These are phyloP conservation scores for Phytomonas sp. DNA, from an alignment of 208 protist species.

Conservation along the genomic window DNA sequence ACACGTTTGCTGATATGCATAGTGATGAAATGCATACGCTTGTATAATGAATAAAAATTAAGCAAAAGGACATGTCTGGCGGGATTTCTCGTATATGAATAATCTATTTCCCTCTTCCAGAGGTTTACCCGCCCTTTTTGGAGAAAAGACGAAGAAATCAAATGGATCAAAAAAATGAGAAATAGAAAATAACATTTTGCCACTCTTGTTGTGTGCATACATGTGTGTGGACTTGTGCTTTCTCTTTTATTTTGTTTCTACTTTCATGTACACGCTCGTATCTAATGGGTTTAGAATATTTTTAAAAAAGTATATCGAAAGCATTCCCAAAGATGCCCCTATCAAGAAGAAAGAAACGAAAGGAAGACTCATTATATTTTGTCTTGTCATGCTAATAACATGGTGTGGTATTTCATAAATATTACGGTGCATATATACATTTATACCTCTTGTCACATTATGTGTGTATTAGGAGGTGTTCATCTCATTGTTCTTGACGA, in stretches of 20 bases:
- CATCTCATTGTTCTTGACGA: background rate
- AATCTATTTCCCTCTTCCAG: background rate
- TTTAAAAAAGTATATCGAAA: background rate
- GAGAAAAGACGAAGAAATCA: background rate
- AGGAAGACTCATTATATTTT: too few species aligned
- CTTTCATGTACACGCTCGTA: background rate
- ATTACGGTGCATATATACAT: background rate
- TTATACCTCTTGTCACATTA: background rate
- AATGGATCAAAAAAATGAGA: conserved; percentile 8
- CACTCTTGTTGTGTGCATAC: conserved; percentile 6
- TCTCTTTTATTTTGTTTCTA: background rate
- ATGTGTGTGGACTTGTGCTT: conserved; percentile 9
- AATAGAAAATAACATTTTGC: conserved; percentile 2
- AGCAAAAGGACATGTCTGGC: conserved; percentile 5
- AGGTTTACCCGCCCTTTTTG: background rate
- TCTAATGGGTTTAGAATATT: background rate
- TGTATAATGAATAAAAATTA: background rate
- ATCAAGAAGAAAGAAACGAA: background rate
- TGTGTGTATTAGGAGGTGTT: background rate
- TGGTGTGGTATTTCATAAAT: background rate
- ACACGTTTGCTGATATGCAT: background rate
- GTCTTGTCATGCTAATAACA: too few species aligned
- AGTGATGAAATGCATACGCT: background rate
- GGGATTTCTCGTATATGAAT: background rate
- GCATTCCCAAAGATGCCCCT: background rate